These are phyloP conservation scores for Mrakia gelida DNA, from an alignment of 768 basidiomycete species.

Conservation along the genomic window DNA sequence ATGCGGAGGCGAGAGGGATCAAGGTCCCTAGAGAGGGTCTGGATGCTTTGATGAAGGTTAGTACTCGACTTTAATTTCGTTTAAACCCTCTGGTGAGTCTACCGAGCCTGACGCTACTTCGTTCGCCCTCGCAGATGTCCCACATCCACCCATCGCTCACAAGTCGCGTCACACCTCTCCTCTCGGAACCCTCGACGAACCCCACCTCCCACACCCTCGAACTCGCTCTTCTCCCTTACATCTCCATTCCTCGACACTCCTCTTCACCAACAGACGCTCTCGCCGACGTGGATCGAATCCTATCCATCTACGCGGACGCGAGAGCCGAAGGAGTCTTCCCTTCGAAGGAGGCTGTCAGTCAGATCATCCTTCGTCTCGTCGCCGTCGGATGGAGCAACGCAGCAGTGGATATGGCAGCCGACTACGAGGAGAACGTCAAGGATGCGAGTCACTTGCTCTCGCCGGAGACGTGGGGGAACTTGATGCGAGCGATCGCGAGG, in stretches of 20 bases:
- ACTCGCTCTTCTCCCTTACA: conserved; percentile 17
- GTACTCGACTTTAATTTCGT: neutral
- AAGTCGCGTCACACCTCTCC: conserved; percentile 13
- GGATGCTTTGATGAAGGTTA: conserved; percentile 25
- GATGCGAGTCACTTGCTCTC: neutral
- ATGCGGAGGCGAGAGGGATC: conserved; percentile 19
- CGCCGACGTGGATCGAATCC: conserved; percentile 22
- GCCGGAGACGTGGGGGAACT: conserved; percentile 15
- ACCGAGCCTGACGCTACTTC: too few relatives aligned
- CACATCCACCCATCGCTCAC: conserved; percentile 22
- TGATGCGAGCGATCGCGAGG: conserved; percentile 15
- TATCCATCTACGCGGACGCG: conserved; percentile 23
- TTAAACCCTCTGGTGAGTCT: neutral
- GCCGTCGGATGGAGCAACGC: conserved; percentile 23
- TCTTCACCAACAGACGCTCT: conserved; percentile 10
- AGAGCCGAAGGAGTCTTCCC: conserved; percentile 4
- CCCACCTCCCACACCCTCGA: conserved; percentile 12
- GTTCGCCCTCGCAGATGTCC: neutral
- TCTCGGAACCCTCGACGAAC: neutral
- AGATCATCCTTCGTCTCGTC: conserved; percentile 20
- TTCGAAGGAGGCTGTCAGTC: conserved; percentile 23
- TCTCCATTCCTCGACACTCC: conserved; percentile 10
- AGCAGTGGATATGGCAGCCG: conserved; percentile 24
- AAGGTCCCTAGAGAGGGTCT: conserved; percentile 10
- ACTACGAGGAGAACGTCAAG: conserved; percentile 11